A percentile compares a stretch with the other conserved stretches of the same genome.
These are phyloP conservation scores for Chaetomium globosum DNA, from an alignment of 2,329 filamentous ascomycete species.

Conservation along the genomic window DNA sequence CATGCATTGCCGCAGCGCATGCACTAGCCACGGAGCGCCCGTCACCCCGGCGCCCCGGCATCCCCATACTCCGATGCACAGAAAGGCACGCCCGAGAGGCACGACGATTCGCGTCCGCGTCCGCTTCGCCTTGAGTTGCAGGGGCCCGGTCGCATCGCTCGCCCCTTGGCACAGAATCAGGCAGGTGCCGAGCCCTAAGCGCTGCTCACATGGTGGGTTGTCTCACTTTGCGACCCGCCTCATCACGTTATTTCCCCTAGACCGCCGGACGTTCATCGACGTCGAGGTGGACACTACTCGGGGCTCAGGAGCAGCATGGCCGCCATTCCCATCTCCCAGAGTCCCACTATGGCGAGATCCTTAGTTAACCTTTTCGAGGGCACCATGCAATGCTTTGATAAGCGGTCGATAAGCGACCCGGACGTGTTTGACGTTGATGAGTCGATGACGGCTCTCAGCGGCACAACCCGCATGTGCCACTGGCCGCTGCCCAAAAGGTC, in stretches of 20 bases:
- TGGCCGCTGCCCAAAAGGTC: background rate
- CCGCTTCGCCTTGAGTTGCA: background rate
- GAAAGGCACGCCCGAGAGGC: background rate
- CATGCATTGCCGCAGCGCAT: background rate
- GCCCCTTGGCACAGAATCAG: conserved; percentile 2
- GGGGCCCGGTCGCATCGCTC: background rate
- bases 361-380: background rate
- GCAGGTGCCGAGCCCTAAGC: background rate
- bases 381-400: background rate
- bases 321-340: background rate
- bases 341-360: background rate
- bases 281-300: background rate
- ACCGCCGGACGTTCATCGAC: background rate
- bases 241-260: background rate
- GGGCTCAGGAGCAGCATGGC: no score
- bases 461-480: background rate
- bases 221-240: background rate
- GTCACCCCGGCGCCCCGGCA: background rate
- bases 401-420: background rate
- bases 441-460: background rate
- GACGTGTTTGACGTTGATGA: background rate
- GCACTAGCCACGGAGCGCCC: background rate
- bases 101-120: background rate
- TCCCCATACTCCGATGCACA: background rate
- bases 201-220: conserved; percentile 1